phyloP scores from a whole-genome alignment of 2,329 filamentous ascomycete species.

The Colletotrichum agaves region DNA sequence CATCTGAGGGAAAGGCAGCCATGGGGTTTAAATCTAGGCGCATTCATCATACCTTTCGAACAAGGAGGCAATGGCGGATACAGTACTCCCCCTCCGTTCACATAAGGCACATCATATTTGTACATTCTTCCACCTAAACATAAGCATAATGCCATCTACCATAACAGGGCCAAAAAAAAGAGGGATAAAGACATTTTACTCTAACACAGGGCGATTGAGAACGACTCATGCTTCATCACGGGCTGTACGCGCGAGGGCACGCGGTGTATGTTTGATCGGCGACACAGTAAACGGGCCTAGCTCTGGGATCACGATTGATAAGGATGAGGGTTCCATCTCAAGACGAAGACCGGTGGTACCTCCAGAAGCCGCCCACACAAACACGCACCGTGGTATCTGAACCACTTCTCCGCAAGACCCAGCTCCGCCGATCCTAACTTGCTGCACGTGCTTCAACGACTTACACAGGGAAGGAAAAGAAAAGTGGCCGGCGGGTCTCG shows the following conservation, averaged over 20 bases:
- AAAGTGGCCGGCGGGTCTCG: slow-evolving; percentile 3
- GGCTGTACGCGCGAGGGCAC: background rate
- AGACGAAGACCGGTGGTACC: no score
- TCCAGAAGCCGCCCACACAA: background rate
- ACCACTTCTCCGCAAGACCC: background rate
- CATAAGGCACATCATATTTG: background rate
- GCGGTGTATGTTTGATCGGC: background rate
- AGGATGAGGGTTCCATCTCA: background rate
- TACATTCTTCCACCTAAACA: background rate
- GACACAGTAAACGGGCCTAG: background rate
- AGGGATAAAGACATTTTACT: no score
- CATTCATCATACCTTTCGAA: slow-evolving; percentile 3
- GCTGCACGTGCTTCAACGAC: background rate
- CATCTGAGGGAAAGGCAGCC: slow-evolving; percentile 11
- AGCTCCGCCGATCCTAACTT: slow-evolving; percentile 1
- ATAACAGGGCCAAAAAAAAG: background rate
- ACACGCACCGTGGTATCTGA: slow-evolving; percentile 1
- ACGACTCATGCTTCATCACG: background rate
- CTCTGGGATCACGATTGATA: no score
- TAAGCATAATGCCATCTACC: background rate
- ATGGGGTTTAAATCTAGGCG: background rate
- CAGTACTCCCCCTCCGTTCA: slow-evolving; percentile 36
- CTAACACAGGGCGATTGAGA: no score
- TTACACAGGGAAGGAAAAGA: background rate
- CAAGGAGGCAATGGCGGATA: slow-evolving; percentile 35